Evolutionary conservation across 2,329 filamentous ascomycete species (phyloP), one percentile per base, ranked within the genome.

Genomic region (Dothistroma pini): DNA sequence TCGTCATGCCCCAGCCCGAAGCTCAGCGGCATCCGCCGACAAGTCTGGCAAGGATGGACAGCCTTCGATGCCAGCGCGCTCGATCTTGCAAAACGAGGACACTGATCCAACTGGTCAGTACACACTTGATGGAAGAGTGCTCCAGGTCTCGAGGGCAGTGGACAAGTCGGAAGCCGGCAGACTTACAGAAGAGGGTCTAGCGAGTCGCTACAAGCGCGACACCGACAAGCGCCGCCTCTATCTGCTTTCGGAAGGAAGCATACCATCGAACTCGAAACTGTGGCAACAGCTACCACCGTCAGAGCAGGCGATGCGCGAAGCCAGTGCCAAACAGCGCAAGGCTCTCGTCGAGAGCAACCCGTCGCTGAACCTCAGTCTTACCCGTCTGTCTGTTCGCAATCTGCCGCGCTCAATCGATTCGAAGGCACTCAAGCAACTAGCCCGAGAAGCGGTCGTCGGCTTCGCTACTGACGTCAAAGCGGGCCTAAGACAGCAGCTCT

Each of bases 171-270:
- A 96, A 75, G 95, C 95, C 1, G 82, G 82, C 47, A 86, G 86
- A 56, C 83, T 97, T 29, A 87, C 89, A 6, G 87, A 89, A 56
- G 86, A 88, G 61, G 87, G 88, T 22, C 80, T 80, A 16, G 81
- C 80, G 11, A 78, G 81, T 49, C 86, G 86, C 54, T 86, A 88
- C 54, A 85, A 86, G 56, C 81, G 83, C 47, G 89, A 96, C 71
- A 90, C 89, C 72, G 95, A 99, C 77, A 97, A 96, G 81, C 86
- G 95, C 51, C 87, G 89, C 48, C 84, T 99, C 0, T 99, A 92
- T 74, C 84, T 99, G 6, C 83, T 99, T 22, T 85, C 86, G 1
- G 95, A 99, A 78, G 95, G 95, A 59, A 89, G 87, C 1, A 90
- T 99, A 60, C 80, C 89, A 2, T 79, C 83, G n/a, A 88, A 87